These are phyloP conservation scores for Nemania sp. DNA, from an alignment of 2,329 filamentous ascomycete genomes.

Conservation along the genomic window DNA sequence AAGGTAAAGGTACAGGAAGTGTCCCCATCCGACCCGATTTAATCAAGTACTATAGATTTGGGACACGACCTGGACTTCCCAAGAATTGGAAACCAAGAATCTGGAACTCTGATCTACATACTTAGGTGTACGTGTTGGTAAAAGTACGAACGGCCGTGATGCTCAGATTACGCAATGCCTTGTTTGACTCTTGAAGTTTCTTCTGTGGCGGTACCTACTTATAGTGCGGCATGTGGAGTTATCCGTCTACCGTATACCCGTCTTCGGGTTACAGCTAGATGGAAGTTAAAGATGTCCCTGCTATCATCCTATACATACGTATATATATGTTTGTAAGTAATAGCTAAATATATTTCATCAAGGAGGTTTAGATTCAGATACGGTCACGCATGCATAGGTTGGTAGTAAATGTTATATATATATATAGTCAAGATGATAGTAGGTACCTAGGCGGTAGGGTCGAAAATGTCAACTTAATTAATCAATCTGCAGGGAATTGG, in stretches of 20 bases:
- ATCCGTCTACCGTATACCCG: too few relatives aligned
- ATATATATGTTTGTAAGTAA: too few relatives aligned
- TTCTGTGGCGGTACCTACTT: background rate
- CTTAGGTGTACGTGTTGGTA: background rate
- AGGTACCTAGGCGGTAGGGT: too few relatives aligned
- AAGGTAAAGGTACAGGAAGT: too few relatives aligned
- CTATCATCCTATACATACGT: too few relatives aligned
- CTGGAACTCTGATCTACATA: too few relatives aligned
- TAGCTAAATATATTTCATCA: too few relatives aligned
- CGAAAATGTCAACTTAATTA: background rate
- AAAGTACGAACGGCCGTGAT: constrained; percentile 13
- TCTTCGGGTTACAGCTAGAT: background rate
- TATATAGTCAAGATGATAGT: too few relatives aligned
- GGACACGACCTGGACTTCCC: background rate
- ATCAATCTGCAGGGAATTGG: background rate
- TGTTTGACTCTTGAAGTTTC: background rate
- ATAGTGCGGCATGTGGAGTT: background rate
- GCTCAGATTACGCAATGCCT: constrained; percentile 18
- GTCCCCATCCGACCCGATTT: background rate
- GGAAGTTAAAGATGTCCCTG: background rate
- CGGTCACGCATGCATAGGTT: too few relatives aligned
- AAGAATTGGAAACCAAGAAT: background rate
- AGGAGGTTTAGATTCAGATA: too few relatives aligned
- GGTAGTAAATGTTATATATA: too few relatives aligned
- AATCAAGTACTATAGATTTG: background rate